These are phyloP conservation scores for Lactifluus echinatus DNA, from an alignment of 768 basidiomycete species.

Conservation along the genomic window DNA sequence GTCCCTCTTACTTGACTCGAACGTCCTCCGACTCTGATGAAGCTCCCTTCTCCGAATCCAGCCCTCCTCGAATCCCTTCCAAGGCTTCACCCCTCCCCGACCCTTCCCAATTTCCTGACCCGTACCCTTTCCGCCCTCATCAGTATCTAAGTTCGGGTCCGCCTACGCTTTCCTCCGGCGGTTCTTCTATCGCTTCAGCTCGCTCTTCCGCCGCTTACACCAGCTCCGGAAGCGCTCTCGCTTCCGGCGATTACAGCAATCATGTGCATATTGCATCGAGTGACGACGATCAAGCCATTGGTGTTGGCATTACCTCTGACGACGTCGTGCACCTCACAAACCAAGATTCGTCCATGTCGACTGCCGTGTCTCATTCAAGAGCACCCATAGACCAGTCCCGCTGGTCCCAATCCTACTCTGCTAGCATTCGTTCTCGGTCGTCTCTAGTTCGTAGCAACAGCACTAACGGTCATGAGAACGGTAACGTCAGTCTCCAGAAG, in stretches of 20 bases:
- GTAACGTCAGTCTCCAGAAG: conserved; percentile 43
- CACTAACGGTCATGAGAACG: conserved; percentile 32
- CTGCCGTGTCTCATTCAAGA: conserved; percentile 40
- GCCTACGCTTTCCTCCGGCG: conserved; percentile 60
- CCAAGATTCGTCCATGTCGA: conserved; percentile 39
- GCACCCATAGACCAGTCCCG: conserved; percentile 53
- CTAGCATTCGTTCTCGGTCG: conserved; percentile 57
- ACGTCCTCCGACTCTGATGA: conserved; percentile 35
- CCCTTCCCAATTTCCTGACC: conserved; percentile 63
- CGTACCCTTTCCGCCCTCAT: conserved; percentile 53
- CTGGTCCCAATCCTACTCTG: conserved; percentile 68
- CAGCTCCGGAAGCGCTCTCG: conserved; percentile 53
- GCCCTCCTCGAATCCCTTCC: conserved; percentile 28
- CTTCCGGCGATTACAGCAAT: conserved; percentile 47
- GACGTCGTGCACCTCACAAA: conserved; percentile 53
- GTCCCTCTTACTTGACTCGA: conserved; percentile 31
- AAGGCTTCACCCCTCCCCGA: conserved; percentile 46
- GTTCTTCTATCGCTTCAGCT: conserved; percentile 62
- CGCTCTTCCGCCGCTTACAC: conserved; percentile 76
- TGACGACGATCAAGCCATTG: conserved; percentile 46
- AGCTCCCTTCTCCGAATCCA: conserved; percentile 30
- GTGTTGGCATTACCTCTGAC: conserved; percentile 58
- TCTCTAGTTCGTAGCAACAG: conserved; percentile 51
- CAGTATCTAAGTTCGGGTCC: conserved; percentile 36
- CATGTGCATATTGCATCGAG: conserved; percentile 58